A percentile compares a stretch with the other conserved stretches of the same genome.
Evolutionary conservation across 1,139 yeast genomes (phyloP).

Genomic region (Pichia sp.): DNA sequence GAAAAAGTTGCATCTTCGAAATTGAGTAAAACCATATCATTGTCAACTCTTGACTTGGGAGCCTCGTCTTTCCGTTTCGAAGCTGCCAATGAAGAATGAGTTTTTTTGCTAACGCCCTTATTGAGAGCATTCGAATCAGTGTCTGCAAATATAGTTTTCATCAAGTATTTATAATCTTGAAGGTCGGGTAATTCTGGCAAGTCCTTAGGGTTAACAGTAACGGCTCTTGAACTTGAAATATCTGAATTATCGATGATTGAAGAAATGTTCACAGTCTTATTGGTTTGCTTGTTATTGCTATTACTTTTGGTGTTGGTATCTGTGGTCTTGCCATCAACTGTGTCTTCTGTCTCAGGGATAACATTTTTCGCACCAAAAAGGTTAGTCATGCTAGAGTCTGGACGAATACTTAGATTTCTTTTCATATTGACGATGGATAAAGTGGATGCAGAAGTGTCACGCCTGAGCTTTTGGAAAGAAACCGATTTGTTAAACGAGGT

Average conservation of each 20-base stretch:
- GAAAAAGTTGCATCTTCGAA: constrained; percentile 3
- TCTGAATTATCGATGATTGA: constrained; percentile 8
- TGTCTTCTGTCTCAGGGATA: too few species aligned
- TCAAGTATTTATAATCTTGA: constrained; percentile 32
- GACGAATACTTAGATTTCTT: constrained; percentile 13
- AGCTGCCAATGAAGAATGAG: not conserved
- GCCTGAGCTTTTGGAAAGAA: constrained; percentile 30
- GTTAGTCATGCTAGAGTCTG: constrained; percentile 11
- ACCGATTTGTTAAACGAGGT: constrained; percentile 37
- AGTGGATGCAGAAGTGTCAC: constrained; percentile 18
- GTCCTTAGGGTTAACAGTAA: constrained; percentile 19
- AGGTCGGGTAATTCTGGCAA: constrained; percentile 29
- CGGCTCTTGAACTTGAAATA: constrained; percentile 11
- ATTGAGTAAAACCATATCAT: constrained; percentile 11
- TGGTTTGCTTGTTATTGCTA: not conserved
- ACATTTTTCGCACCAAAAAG: not conserved
- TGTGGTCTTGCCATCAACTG: too few species aligned
- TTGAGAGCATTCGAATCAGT: constrained; percentile 6
- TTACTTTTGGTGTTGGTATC: not conserved
- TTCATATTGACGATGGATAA: constrained; percentile 22
- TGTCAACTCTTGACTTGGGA: constrained; percentile 6
- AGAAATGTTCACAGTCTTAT: not conserved
- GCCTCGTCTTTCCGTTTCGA: not conserved
- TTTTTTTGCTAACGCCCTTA: not conserved
- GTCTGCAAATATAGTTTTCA: constrained; percentile 30